phyloP scores from a whole-genome alignment of 2,329 filamentous ascomycete genomes.

The Cercospora sp. region DNA sequence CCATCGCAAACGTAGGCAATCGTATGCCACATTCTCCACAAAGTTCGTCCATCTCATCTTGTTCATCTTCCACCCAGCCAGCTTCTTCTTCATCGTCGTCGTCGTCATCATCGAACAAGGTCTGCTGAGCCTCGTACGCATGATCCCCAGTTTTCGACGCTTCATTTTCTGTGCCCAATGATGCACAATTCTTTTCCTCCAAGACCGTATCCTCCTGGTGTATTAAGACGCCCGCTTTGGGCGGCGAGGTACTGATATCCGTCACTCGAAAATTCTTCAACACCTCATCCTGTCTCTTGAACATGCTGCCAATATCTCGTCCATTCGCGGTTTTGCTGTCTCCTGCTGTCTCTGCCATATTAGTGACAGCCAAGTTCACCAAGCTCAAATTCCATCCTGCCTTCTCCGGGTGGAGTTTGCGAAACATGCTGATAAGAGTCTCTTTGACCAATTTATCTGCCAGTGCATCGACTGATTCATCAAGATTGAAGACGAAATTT shows the following conservation, averaged over 20 bases:
- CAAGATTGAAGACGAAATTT: slow-evolving; percentile 67
- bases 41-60: slow-evolving; percentile 38
- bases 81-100: slow-evolving; percentile 15
- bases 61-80: slow-evolving; percentile 28
- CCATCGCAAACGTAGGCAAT: slow-evolving; percentile 60
- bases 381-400: slow-evolving; percentile 77
- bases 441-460: slow-evolving; percentile 71
- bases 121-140: slow-evolving; percentile 10
- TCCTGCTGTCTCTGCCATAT: slow-evolving; percentile 63
- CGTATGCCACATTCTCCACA: slow-evolving; percentile 52
- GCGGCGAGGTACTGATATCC: slow-evolving; percentile 34
- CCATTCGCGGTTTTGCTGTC: slow-evolving; percentile 53
- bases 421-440: slow-evolving; percentile 68
- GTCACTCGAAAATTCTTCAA: slow-evolving; percentile 66
- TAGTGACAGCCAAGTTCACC: slow-evolving; percentile 83
- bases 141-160: neutral
- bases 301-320: slow-evolving; percentile 80
- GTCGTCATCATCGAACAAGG: slow-evolving; percentile 24
- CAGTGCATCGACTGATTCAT: slow-evolving; percentile 58
- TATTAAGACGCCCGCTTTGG: neutral
- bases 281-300: slow-evolving; percentile 69
- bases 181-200: slow-evolving; percentile 4
- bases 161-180: neutral
- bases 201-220: neutral
- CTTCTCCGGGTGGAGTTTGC: slow-evolving; percentile 68